Percentiles rank a stretch among this genome's conserved stretches.
phyloP scores from a whole-genome alignment of 768 basidiomycete genomes.

The Mrakia blollopis region DNA sequence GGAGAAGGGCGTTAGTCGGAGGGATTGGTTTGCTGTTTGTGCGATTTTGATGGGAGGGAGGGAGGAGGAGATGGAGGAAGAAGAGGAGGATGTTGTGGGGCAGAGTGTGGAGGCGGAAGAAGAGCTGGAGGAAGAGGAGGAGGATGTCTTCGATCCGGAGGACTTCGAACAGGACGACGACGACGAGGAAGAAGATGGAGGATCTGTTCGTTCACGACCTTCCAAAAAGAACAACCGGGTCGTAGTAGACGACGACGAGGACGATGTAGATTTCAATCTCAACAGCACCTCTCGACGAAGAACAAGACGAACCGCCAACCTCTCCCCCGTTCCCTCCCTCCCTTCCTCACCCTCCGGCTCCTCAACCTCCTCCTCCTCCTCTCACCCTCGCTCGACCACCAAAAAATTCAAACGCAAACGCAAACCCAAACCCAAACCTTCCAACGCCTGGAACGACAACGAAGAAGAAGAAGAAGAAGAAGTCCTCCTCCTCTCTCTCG shows the following conservation, averaged over 20 bases:
- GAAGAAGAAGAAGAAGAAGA: too few relatives aligned
- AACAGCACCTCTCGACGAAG: constrained; percentile 7
- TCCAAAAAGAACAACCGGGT: background rate
- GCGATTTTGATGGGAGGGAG: constrained; percentile 17
- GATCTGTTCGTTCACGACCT: background rate
- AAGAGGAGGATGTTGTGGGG: too few relatives aligned
- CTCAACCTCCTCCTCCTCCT: background rate
- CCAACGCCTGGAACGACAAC: background rate
- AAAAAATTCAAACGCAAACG: background rate
- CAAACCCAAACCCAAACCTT: background rate
- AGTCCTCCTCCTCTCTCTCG: background rate
- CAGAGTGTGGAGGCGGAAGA: too few relatives aligned
- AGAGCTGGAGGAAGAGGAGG: background rate
- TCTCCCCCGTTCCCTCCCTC: constrained; percentile 14
- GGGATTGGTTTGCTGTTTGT: constrained; percentile 31
- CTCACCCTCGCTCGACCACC: background rate
- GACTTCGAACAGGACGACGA: background rate
- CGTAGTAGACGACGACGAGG: constrained; percentile 3
- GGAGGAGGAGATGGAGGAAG: constrained; percentile 1
- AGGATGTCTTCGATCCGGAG: background rate
- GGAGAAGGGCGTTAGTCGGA: constrained; percentile 20
- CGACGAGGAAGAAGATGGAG: background rate
- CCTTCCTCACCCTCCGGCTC: background rate
- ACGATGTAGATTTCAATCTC: constrained; percentile 11
- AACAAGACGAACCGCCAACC: constrained; percentile 10